A percentile compares a stretch with the other conserved stretches of the same genome.
Evolutionary conservation across 371 early-diverging fungal species (phyloP).

Genomic region (Sporodiniella umbellata): DNA sequence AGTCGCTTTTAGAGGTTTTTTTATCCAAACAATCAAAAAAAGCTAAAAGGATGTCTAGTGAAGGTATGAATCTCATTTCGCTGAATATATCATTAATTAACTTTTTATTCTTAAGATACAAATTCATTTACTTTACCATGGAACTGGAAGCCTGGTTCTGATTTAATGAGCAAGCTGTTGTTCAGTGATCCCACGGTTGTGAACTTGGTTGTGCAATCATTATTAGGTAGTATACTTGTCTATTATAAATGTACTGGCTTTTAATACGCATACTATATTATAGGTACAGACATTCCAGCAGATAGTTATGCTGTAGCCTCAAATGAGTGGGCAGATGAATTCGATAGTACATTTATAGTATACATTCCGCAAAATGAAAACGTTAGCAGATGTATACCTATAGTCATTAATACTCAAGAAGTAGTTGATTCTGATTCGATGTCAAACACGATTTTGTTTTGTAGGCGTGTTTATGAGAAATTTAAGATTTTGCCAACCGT

Average conservation of each 20-base stretch:
- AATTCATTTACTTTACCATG: slow-evolving; percentile 6
- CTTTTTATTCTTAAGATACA: slow-evolving; percentile 6
- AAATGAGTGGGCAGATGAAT: slow-evolving; percentile 9
- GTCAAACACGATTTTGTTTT: slow-evolving; percentile 7
- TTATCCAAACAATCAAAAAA: too few relatives aligned
- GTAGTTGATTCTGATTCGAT: slow-evolving; percentile 17
- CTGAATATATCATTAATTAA: slow-evolving; percentile 1
- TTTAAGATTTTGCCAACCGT: slow-evolving; percentile 4
- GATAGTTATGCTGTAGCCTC: slow-evolving; percentile 7
- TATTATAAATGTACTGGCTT: slow-evolving; percentile 5
- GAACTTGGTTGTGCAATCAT: slow-evolving; percentile 13
- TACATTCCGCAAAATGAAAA: slow-evolving; percentile 12
- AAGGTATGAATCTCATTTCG: slow-evolving; percentile 6
- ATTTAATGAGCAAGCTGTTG: slow-evolving; percentile 11
- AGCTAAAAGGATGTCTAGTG: too few relatives aligned
- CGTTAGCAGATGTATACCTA: slow-evolving; percentile 10
- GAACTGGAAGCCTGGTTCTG: slow-evolving; percentile 6
- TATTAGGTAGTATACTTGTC: slow-evolving; percentile 6
- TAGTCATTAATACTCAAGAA: slow-evolving; percentile 12
- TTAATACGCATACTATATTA: slow-evolving; percentile 6
- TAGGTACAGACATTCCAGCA: slow-evolving; percentile 12
- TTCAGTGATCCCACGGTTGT: slow-evolving; percentile 7
- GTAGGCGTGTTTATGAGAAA: neutral
- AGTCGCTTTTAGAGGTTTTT: slow-evolving; percentile 1
- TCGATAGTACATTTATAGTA: slow-evolving; percentile 11